Base-by-base conservation (phyloP, 2,329 filamentous ascomycete species). In the Cercospora zeae-maydis region DNA sequence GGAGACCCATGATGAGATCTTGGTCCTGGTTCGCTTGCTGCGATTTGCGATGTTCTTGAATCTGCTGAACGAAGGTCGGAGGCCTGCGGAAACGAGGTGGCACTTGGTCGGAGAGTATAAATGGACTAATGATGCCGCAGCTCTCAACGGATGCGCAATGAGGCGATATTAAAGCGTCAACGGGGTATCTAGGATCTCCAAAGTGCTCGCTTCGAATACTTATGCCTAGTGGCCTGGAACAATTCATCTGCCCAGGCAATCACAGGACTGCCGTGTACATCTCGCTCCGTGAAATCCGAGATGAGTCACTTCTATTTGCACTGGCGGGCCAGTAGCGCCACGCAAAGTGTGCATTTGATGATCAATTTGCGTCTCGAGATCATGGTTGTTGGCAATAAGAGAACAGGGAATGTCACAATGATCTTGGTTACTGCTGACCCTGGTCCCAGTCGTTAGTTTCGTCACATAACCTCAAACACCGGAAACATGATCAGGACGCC, bases 291-390 rank as follows among this genome's bases (percentile, higher is more conserved):
- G 24, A 7, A 30, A 31, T 14, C 57, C 57, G 57, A 59, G 49
- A 59, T 59, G 57, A 52, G 57, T 59, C 47, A 59, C 57, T 39
- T 24, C 47, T 59, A 52, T 59, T 59, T 59, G 14, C 34, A 37
- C 42, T 21, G 33, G 16, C 57, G 16, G 14, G 30, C 4, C 3
- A 14, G 21, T n/a, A 14, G 16, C 11, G n/a, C n/a, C 16, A 31
- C 10, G 5, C 1, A 31, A 36, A 7, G 11, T 51, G 47, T 39
- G 52, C 57, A 59, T 16, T 21, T 33, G 21, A 8, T 33, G 47
- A 19, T 37, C 16, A 39, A 11, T 19, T 14, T 33, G 19, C 2
- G 16, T 14, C 45, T 6, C 2, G 21, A 16, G 27, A 59, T 31
- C 42, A 59, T 59, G 42, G 51, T 37, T 30, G 37, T 49, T 36